Evolutionary conservation across 179 eudicot species (phyloP).

Genomic region (Beta macrorhiza): DNA sequence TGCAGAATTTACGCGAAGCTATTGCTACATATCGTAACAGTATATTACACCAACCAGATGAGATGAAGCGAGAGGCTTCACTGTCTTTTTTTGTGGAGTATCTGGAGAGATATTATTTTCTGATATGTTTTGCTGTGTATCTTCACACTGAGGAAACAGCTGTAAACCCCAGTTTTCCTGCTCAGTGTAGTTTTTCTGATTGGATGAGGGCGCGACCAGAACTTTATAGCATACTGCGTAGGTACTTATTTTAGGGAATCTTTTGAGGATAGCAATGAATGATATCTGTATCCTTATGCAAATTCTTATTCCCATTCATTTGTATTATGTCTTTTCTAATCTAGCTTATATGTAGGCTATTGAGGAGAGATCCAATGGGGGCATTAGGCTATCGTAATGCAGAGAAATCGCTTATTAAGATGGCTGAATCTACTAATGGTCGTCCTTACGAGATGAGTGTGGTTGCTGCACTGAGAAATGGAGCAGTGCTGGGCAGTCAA

Average conservation of each 20-base stretch:
- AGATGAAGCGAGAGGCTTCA: slow-evolving; percentile 92
- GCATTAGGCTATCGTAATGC: slow-evolving; percentile 77
- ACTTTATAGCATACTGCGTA: slow-evolving; percentile 87
- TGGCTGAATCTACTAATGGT: slow-evolving; percentile 61
- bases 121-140: slow-evolving; percentile 90
- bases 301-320: slow-evolving; percentile 1
- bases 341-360: slow-evolving; percentile 50
- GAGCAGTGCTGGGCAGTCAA: slow-evolving; percentile 95
- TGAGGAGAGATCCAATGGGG: slow-evolving; percentile 96
- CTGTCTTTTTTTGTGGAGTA: slow-evolving; percentile 94
- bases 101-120: slow-evolving; percentile 94
- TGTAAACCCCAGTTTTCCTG: slow-evolving; percentile 38
- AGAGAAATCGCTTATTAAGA: slow-evolving; percentile 41
- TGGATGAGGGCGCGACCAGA: slow-evolving; percentile 99
- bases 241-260: slow-evolving; percentile 41
- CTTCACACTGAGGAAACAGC: slow-evolving; percentile 78
- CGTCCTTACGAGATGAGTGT: slow-evolving; percentile 87
- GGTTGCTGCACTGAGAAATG: slow-evolving; percentile 81
- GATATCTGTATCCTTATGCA: background rate
- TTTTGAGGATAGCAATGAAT: background rate
- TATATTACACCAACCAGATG: slow-evolving; percentile 84
- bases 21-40: slow-evolving; percentile 87
- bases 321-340: slow-evolving; percentile 18
- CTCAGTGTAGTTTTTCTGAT: slow-evolving; percentile 69
- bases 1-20: slow-evolving; percentile 95